Conservation (phyloP, 345 rosid genomes). For the Kernera saxatilis region DNA sequence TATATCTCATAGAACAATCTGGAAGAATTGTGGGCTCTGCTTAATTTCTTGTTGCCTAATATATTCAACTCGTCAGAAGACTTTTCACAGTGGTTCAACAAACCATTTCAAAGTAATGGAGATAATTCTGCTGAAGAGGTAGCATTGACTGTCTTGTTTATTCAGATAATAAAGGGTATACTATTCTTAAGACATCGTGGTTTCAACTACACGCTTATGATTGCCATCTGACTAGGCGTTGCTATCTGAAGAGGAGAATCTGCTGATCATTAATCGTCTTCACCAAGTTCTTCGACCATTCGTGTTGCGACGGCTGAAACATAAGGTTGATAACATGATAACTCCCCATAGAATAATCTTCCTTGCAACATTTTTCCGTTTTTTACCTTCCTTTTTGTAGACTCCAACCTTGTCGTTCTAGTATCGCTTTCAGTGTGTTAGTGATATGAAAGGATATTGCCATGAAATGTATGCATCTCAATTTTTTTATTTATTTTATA, state of each 20-base stretch:
- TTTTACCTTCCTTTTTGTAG: neutral
- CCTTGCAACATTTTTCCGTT: neutral
- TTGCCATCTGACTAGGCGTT: constrained; percentile 52
- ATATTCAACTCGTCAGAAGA: constrained; percentile 93
- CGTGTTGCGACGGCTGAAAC: constrained; percentile 87
- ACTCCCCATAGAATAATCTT: neutral
- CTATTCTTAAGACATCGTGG: neutral
- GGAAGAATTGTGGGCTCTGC: constrained; percentile 93
- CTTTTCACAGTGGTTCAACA: constrained; percentile 97
- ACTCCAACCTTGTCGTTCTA: constrained; percentile 11
- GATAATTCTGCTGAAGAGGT: constrained; percentile 86
- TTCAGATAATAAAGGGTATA: neutral
- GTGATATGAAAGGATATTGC: neutral
- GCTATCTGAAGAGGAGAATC: constrained; percentile 89
- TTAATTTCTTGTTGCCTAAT: constrained; percentile 85
- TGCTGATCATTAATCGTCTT: constrained; percentile 83
- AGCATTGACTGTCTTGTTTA: constrained; percentile 19
- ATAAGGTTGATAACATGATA: constrained; percentile 51
- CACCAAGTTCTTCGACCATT: constrained; percentile 97
- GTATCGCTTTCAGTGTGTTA: neutral
- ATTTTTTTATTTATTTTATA: neutral
- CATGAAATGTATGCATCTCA: neutral
- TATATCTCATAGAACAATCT: constrained; percentile 66
- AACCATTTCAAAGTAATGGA: constrained; percentile 85
- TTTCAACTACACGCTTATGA: constrained; percentile 1